Percentiles rank a stretch among this genome's conserved stretches.
Conservation (phyloP, 495 filamentous ascomycete species). For the Podospora pseudoanserina region DNA sequence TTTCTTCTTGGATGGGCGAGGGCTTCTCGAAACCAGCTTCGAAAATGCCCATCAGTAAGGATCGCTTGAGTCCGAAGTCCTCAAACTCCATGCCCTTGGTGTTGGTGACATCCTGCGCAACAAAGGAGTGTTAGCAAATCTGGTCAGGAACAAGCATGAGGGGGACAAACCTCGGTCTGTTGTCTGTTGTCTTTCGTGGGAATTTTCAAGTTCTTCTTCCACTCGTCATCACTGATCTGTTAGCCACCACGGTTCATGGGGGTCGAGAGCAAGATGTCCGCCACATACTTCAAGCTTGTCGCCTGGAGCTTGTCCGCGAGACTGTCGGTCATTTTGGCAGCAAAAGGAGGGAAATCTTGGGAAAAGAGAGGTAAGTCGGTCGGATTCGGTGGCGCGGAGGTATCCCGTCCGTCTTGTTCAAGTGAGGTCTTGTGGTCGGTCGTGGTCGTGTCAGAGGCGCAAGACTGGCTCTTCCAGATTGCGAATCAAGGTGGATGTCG, state of each 20-base stretch:
- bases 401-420: background rate
- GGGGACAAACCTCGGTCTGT: constrained; percentile 78
- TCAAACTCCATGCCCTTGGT: constrained; percentile 98
- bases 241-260: constrained; percentile 16
- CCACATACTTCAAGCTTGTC: constrained; percentile 64
- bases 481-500: background rate
- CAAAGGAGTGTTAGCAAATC: background rate
- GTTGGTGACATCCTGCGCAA: constrained; percentile 81
- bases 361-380: background rate
- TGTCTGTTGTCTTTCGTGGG: constrained; percentile 80
- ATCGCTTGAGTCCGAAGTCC: constrained; percentile 89
- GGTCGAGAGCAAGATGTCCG: background rate
- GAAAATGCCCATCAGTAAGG: constrained; percentile 97
- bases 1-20: constrained; percentile 98
- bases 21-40: constrained; percentile 98
- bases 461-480: background rate
- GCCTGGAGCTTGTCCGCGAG: constrained; percentile 68
- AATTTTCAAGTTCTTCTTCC: constrained; percentile 74
- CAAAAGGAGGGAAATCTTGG: background rate
- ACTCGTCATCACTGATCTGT: constrained; percentile 55
- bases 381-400: background rate
- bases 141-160: background rate
- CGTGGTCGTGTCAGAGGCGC: background rate
- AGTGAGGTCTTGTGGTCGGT: background rate
- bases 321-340: constrained; percentile 42